These are phyloP conservation scores for Herpetomonas samuelpessoai DNA, from an alignment of 208 protist genomes.

Conservation along the genomic window DNA sequence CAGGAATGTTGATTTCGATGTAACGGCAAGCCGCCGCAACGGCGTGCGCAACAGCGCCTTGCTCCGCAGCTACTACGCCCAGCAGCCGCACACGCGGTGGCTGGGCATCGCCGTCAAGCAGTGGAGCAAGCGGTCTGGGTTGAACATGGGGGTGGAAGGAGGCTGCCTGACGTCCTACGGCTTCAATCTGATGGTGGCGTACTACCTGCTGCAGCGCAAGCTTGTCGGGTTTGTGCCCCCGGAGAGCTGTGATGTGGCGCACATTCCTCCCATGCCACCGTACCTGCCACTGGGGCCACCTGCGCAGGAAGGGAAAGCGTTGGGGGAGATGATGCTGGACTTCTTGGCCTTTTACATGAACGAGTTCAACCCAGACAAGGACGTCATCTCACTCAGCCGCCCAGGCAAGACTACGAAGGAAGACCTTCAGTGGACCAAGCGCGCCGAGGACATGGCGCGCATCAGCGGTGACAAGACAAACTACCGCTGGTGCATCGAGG, in stretches of 20 bases:
- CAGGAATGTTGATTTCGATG: slow-evolving; percentile 59
- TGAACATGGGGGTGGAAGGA: slow-evolving; percentile 60
- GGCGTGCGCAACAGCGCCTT: slow-evolving; percentile 87
- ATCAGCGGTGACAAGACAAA: slow-evolving; percentile 73
- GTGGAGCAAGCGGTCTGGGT: slow-evolving; percentile 80
- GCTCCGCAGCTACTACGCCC: slow-evolving; percentile 67
- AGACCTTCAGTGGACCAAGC: slow-evolving; percentile 72
- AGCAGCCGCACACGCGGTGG: slow-evolving; percentile 62
- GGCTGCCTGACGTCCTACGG: slow-evolving; percentile 88
- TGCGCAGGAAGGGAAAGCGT: slow-evolving; percentile 13
- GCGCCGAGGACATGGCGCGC: slow-evolving; percentile 70
- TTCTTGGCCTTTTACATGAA: slow-evolving; percentile 76
- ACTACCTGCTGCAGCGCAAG: slow-evolving; percentile 69
- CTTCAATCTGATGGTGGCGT: slow-evolving; percentile 85
- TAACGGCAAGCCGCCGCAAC: slow-evolving; percentile 76
- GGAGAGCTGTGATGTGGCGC: slow-evolving; percentile 40
- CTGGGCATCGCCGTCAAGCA: slow-evolving; percentile 77
- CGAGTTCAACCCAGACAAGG: slow-evolving; percentile 58
- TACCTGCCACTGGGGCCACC: slow-evolving; percentile 34
- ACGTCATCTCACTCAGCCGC: slow-evolving; percentile 74
- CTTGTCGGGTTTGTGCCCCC: slow-evolving; percentile 55
- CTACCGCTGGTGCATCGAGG: slow-evolving; percentile 90
- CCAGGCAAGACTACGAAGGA: slow-evolving; percentile 50
- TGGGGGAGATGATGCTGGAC: slow-evolving; percentile 70
- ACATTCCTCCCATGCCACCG: slow-evolving; percentile 32